These are phyloP conservation scores for Marchantia polymorpha DNA, from an alignment of 225 moss, liverwort and hornwort species.

Conservation along the genomic window DNA sequence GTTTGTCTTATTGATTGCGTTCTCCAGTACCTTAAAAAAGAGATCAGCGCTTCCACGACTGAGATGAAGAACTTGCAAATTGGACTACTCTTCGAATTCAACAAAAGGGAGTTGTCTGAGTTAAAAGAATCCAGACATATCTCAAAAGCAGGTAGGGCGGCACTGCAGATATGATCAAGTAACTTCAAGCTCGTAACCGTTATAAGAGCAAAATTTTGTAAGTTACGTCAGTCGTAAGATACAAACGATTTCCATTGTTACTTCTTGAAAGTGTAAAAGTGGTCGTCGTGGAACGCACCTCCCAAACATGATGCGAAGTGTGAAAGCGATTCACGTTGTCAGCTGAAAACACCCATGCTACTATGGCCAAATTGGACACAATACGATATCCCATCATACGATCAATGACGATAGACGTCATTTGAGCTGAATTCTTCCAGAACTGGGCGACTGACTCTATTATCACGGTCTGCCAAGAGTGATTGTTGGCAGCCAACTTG, in stretches of 20 bases:
- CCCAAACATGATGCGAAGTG: conserved; percentile 84
- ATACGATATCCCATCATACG: conserved; percentile 99
- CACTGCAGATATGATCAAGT: too few relatives aligned
- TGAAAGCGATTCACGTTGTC: conserved; percentile 77
- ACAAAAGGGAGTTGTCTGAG: too few relatives aligned
- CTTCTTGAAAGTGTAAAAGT: background rate
- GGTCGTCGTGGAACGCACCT: conserved; percentile 31
- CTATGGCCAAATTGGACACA: conserved; percentile 92
- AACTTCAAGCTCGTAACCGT: too few relatives aligned
- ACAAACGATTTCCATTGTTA: too few relatives aligned
- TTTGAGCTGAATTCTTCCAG: conserved; percentile 89
- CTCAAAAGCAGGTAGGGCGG: too few relatives aligned
- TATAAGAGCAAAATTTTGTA: too few relatives aligned
- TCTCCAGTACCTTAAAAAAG: conserved; percentile 57
- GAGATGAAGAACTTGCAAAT: too few relatives aligned
- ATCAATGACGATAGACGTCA: conserved; percentile 89
- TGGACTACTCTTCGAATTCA: too few relatives aligned
- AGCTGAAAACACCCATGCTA: conserved; percentile 79
- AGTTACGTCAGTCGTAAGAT: too few relatives aligned
- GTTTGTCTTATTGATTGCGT: conserved; percentile 95
- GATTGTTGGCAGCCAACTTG: conserved; percentile 71
- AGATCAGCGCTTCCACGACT: background rate
- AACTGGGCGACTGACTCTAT: conserved; percentile 79
- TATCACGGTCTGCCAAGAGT: conserved; percentile 61
- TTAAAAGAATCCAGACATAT: too few relatives aligned